phyloP scores from a whole-genome alignment of 2,329 filamentous ascomycete genomes.

The Monosporascus sp. region DNA sequence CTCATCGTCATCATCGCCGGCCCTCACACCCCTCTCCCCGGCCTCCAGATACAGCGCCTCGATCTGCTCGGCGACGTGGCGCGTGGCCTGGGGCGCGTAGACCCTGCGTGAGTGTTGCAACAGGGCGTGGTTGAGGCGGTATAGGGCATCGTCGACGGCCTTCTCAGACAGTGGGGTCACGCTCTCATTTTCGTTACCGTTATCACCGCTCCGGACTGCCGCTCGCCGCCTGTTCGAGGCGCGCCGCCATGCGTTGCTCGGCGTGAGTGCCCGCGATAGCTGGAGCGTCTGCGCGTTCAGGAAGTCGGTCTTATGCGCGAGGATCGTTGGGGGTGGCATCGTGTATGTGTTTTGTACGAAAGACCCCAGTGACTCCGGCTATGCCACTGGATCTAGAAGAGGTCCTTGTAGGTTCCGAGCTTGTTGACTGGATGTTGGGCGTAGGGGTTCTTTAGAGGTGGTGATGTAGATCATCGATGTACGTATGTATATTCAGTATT shows the following conservation, averaged over 20 bases:
- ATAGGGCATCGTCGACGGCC: conserved; percentile 50
- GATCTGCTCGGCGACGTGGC: conserved; percentile 69
- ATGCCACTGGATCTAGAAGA: no score
- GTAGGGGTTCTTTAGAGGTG: no score
- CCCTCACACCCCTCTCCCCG: conserved; percentile 28
- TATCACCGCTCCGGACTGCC: conserved; percentile 18
- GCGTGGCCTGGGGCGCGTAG: conserved; percentile 62
- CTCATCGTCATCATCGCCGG: conserved; percentile 34
- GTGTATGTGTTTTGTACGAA: no score
- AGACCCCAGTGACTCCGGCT: no score
- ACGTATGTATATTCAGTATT: no score
- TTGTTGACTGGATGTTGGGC: no score
- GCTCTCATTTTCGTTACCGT: conserved; percentile 21
- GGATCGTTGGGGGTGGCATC: conserved; percentile 46
- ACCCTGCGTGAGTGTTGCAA: conserved; percentile 60
- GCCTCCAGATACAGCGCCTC: conserved; percentile 56
- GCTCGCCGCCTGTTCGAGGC: conserved; percentile 32
- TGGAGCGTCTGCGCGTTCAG: conserved; percentile 56
- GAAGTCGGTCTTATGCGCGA: conserved; percentile 60
- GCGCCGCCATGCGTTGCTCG: conserved; percentile 50
- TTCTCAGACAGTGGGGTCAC: conserved; percentile 38
- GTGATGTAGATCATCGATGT: no score
- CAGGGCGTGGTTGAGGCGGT: conserved; percentile 55
- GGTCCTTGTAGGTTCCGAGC: no score
- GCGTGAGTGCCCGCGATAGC: conserved; percentile 53